Conservation (phyloP, 2,329 filamentous ascomycete species). For the Penicillium sclerotigenum region DNA sequence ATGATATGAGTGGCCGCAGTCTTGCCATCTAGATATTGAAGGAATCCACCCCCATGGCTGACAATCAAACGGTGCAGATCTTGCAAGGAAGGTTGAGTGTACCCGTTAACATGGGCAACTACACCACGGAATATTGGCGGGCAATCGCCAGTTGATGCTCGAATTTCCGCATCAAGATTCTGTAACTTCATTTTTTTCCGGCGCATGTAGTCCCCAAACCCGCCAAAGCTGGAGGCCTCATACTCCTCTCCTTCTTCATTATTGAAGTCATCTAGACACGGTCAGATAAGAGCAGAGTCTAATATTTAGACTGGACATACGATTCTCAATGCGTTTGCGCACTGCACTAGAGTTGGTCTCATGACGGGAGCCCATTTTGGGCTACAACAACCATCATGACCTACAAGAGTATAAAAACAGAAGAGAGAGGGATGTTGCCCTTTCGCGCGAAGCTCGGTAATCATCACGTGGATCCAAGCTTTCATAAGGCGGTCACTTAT, state of each 20-base stretch:
- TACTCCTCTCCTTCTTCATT: constrained; percentile 90
- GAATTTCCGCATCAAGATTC: constrained; percentile 81
- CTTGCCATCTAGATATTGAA: constrained; percentile 93
- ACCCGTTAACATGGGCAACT: constrained; percentile 89
- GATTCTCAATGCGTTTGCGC: constrained; percentile 62
- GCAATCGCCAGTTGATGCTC: constrained; percentile 64
- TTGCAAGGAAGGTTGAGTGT: constrained; percentile 89
- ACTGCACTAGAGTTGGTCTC: constrained; percentile 58
- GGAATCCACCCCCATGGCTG: constrained; percentile 86
- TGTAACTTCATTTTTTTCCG: constrained; percentile 97
- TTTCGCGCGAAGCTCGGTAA: constrained; percentile 6
- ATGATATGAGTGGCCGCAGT: constrained; percentile 96
- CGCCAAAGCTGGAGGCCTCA: constrained; percentile 77
- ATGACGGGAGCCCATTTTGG: constrained; percentile 60
- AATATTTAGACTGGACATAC: constrained; percentile 31
- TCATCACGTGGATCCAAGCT: constrained; percentile 12
- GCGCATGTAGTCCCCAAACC: constrained; percentile 86
- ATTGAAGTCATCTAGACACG: constrained; percentile 63
- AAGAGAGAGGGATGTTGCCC: neutral
- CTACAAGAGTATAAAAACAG: neutral
- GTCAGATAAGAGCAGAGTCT: constrained; percentile 12
- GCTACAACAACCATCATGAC: constrained; percentile 24
- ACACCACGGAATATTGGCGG: constrained; percentile 87
- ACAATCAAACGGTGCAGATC: constrained; percentile 87
- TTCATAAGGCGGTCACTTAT: constrained; percentile 12